Evolutionary conservation across 129 eudicot genomes (phyloP).

Genomic region (Gnaphalium uliginosum): DNA sequence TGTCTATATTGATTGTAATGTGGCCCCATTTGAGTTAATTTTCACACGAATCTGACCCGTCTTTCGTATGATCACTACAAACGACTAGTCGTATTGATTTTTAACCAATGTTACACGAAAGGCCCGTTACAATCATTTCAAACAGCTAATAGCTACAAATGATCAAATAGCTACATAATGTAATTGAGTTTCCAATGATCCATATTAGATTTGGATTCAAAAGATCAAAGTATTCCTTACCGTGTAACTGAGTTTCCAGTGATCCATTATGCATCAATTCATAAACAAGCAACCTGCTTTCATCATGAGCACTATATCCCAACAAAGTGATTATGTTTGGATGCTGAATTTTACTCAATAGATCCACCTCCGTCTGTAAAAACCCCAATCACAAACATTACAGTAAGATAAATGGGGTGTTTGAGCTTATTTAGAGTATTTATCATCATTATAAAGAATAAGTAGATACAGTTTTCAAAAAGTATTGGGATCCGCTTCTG

Average conservation of each 20-base stretch:
- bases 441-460: too few relatives aligned
- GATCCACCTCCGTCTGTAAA: slow-evolving; percentile 80
- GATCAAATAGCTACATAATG: slow-evolving; percentile 3
- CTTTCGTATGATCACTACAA: slow-evolving; percentile 4
- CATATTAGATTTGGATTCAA: slow-evolving; percentile 31
- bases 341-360: slow-evolving; percentile 86
- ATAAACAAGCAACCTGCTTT: slow-evolving; percentile 64
- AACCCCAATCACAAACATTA: slow-evolving; percentile 16
- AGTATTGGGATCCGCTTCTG: too few relatives aligned
- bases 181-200: slow-evolving; percentile 68
- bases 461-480: background rate
- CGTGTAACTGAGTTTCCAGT: slow-evolving; percentile 77
- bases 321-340: slow-evolving; percentile 74
- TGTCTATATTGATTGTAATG: slow-evolving; percentile 9
- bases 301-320: slow-evolving; percentile 74
- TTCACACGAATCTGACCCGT: slow-evolving; percentile 19
- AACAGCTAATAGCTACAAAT: slow-evolving; percentile 3
- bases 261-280: slow-evolving; percentile 95
- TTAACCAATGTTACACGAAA: slow-evolving; percentile 4
- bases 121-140: slow-evolving; percentile 25
- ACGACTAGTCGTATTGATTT: slow-evolving; percentile 9
- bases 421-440: too few relatives aligned
- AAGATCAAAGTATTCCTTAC: slow-evolving; percentile 37
- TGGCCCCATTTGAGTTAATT: slow-evolving; percentile 18
- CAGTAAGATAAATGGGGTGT: background rate